Base-by-base conservation (phyloP, 768 basidiomycete species). In the Scleroderma bovista region DNA sequence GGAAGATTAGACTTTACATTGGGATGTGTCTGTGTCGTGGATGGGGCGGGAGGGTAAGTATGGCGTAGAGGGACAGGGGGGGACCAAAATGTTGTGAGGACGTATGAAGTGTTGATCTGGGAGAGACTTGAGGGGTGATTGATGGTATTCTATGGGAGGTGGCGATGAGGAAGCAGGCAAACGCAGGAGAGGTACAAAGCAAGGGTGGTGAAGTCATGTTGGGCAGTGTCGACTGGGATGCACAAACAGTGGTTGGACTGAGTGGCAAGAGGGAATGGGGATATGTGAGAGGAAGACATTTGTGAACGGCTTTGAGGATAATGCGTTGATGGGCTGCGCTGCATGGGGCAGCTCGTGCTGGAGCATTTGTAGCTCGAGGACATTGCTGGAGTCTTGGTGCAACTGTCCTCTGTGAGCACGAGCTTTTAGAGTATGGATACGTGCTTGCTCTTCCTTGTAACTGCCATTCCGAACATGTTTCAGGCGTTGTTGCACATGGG, bases 361-460 rank as follows among this genome's bases (percentile, higher is more conserved):
- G 38, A 87, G 81, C 55, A 80, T 81, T 57, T 83, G 84, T 38
- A 86, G 75, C 61, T 87, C 84, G 19, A 86, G 75, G 17, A 84
- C 58, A 55, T 84, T 81, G 56, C 82, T 83, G 56, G n/a, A n/a
- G n/a, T n/a, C n/a, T n/a, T n/a, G n/a, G n/a, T n/a, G n/a, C n/a
- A n/a, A n/a, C n/a, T n/a, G n/a, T n/a, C n/a, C n/a, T n/a, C n/a
- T n/a, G n/a, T n/a, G n/a, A n/a, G n/a, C n/a, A n/a, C n/a, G n/a
- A n/a, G n/a, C n/a, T n/a, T n/a, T n/a, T n/a, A n/a, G n/a, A n/a
- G n/a, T n/a, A n/a, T n/a, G n/a, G n/a, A n/a, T n/a, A n/a, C n/a
- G n/a, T n/a, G n/a, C n/a, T n/a, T n/a, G n/a, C n/a, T n/a, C n/a
- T n/a, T n/a, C n/a, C n/a, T n/a, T n/a, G n/a, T n/a, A n/a, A n/a